A percentile compares a stretch with the other conserved stretches of the same genome.
Conservation (phyloP, 1,139 yeast species). For the Scheffersomyces lignicola region DNA sequence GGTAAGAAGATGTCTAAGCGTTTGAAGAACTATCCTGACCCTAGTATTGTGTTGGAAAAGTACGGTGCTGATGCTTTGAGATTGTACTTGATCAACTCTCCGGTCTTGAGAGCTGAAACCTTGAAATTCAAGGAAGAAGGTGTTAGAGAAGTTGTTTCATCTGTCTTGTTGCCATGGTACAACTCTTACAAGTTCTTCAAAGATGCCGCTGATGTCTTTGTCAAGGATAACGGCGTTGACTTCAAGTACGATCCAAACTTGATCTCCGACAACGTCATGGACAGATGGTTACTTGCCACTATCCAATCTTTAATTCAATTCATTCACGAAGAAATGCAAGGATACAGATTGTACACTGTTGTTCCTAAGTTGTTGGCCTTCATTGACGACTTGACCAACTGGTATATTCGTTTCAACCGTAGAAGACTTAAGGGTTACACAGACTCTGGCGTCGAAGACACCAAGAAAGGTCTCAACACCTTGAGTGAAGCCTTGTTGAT, state of each 20-base stretch:
- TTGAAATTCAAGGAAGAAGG: conserved; percentile 98
- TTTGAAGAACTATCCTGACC: conserved; percentile 97
- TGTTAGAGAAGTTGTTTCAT: conserved; percentile 94
- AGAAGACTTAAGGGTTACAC: conserved; percentile 88
- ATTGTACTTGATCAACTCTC: conserved; percentile 93
- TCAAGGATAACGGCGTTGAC: conserved; percentile 70
- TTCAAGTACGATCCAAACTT: conserved; percentile 70
- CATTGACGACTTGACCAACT: conserved; percentile 93
- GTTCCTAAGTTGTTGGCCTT: conserved; percentile 87
- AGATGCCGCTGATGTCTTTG: conserved; percentile 83
- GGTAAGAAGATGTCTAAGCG: conserved; percentile 99
- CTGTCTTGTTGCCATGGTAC: conserved; percentile 97
- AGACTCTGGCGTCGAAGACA: conserved; percentile 79
- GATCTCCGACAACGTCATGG: conserved; percentile 87
- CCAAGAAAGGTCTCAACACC: conserved; percentile 84
- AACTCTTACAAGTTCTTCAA: conserved; percentile 95
- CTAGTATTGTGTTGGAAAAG: conserved; percentile 71
- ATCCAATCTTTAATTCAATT: conserved; percentile 84
- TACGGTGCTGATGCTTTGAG: conserved; percentile 99
- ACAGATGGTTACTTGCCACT: conserved; percentile 93
- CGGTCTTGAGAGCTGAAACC: conserved; percentile 95
- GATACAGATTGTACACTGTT: conserved; percentile 90
- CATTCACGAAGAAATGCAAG: conserved; percentile 86
- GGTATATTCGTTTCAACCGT: conserved; percentile 99
- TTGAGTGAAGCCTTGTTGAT: conserved; percentile 87